A percentile compares a stretch with the other conserved stretches of the same genome.
Conservation (phyloP, 2,329 filamentous ascomycete genomes). For the Colletotrichum viniferum region DNA sequence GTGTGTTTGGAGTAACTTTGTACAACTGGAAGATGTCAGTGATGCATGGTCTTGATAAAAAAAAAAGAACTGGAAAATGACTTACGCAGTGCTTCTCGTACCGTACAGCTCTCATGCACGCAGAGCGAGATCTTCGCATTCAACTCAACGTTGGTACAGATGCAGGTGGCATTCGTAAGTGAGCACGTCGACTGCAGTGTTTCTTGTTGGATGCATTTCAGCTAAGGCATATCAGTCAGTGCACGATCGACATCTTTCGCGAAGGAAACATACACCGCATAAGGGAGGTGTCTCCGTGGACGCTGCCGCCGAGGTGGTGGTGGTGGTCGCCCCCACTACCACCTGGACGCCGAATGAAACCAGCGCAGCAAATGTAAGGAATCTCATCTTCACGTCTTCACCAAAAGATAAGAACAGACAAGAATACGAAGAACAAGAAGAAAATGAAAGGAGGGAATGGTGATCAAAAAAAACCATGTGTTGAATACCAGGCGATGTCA, state of each 20-base stretch:
- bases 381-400: slow-evolving; percentile 12
- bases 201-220: slow-evolving; percentile 24
- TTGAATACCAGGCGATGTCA: not conserved
- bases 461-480: not conserved
- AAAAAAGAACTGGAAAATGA: too few relatives aligned
- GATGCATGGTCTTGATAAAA: not conserved
- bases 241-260: not conserved
- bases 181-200: slow-evolving; percentile 9
- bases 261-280: slow-evolving; percentile 22
- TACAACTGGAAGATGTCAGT: not conserved
- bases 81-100: slow-evolving; percentile 20
- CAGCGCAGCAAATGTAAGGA: slow-evolving; percentile 1
- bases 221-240: slow-evolving; percentile 12
- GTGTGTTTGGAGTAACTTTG: slow-evolving; percentile 27
- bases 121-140: slow-evolving; percentile 24
- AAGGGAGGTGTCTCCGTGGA: slow-evolving; percentile 15
- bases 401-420: not conserved
- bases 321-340: slow-evolving; percentile 2
- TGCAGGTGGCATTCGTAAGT: slow-evolving; percentile 22
- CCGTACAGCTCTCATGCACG: slow-evolving; percentile 22
- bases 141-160: slow-evolving; percentile 27
- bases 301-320: not conserved
- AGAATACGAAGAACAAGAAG: not conserved
- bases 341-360: not conserved
- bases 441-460: not conserved